phyloP scores from a whole-genome alignment of 2,329 filamentous ascomycete genomes.

The Cladosporium sp. region DNA sequence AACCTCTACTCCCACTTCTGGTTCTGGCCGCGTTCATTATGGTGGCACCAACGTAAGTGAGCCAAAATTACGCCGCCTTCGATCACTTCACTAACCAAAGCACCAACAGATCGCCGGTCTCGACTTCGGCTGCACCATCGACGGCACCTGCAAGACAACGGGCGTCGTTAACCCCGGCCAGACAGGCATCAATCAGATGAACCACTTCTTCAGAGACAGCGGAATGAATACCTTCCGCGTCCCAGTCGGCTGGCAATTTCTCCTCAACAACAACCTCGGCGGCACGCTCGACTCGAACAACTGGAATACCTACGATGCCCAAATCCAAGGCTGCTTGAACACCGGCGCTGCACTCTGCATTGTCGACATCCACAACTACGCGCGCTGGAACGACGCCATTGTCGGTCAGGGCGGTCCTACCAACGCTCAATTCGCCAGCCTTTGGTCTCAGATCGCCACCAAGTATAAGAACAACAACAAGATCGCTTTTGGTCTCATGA shows the following conservation, averaged over 20 bases:
- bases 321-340: constrained; percentile 28
- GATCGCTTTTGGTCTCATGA: constrained; percentile 64
- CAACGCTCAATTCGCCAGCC: constrained; percentile 53
- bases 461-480: constrained; percentile 54
- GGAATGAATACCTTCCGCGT: constrained; percentile 56
- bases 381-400: constrained; percentile 56
- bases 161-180: constrained; percentile 31
- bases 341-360: constrained; percentile 35
- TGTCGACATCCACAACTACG: constrained; percentile 32
- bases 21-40: constrained; percentile 24
- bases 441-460: constrained; percentile 55
- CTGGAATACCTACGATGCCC: constrained; percentile 24
- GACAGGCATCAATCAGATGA: constrained; percentile 43
- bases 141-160: constrained; percentile 36
- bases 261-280: constrained; percentile 22
- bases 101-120: constrained; percentile 21
- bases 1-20: constrained; percentile 2
- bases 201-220: constrained; percentile 52
- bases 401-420: constrained; percentile 63
- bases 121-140: constrained; percentile 34
- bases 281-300: constrained; percentile 20
- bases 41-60: constrained; percentile 29
- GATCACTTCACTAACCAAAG: not conserved
- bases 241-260: constrained; percentile 39
- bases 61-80: not conserved